Evolutionary conservation across 495 filamentous ascomycete species (phyloP), one percentile per base, ranked within the genome.

Genomic region (Letharia lupina): DNA sequence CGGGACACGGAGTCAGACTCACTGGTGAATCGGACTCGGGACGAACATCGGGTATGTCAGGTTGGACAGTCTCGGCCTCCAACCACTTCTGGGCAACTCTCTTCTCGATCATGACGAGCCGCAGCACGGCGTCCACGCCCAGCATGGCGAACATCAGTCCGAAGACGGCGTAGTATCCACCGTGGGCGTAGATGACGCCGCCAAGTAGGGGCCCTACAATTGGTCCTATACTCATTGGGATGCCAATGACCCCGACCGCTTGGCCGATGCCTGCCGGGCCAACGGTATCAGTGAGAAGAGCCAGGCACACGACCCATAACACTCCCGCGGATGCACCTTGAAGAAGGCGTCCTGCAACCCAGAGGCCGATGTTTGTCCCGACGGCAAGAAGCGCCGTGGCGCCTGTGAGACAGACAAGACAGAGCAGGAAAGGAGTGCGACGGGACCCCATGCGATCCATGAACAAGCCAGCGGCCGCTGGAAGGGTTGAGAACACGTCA

Each of bases 261-360:
- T 69, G 44, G 12, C 66, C 70, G 42, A 72, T 44, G n/a, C 61
- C 62, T 18, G 62, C 57, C 5, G 39, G 39, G 23, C 58, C 69
- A n/a, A 72, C 70, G 8, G 70, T 67, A 40, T 72, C 70, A 18
- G 63, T 67, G 28, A 73, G 40, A 13, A 75, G 60, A 23, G 72
- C 73, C 20, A 73, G 67, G 15, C 70, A 71, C 40, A 68, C 62
- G 0, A 84, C 86, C 89, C 90, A 95, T 7, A 95, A 88, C 1
- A 92, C 82, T 4, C 88, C 86, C 4, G 89, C 88, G 23, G 86
- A 86, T 4, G 86, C 71, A 3, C 91, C 91, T 71, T 95, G 91
- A 37, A 93, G 79, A 10, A 91, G 41, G 41, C 41, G 41, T 42
- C 41, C 41, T 2, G 41, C 41, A 42, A 42, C 10, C 41, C 41